phyloP scores from a whole-genome alignment of 2,329 filamentous ascomycete genomes.

The Stagonosporopsis chrysanthemi region DNA sequence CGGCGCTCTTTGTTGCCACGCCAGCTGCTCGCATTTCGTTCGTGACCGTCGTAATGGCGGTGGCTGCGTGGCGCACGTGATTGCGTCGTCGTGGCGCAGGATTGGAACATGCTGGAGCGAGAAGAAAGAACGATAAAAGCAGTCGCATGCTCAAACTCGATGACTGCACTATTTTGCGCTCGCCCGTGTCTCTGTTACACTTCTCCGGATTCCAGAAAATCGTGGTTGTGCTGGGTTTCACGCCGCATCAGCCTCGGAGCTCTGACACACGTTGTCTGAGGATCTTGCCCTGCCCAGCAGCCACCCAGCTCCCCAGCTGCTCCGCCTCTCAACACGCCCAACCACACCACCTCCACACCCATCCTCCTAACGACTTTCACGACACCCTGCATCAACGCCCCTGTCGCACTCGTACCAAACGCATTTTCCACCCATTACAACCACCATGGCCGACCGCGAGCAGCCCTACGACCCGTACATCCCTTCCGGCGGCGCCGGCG shows the following conservation, averaged over 20 bases:
- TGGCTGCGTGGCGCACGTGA: conserved; percentile 22
- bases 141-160: conserved; percentile 1
- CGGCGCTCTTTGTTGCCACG: conserved; percentile 23
- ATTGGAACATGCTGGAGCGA: conserved; percentile 1
- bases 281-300: conserved; percentile 23
- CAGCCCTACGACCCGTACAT: conserved; percentile 89
- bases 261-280: conserved; percentile 39
- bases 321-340: conserved; percentile 31
- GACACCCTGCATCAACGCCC: conserved; percentile 23
- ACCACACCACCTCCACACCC: conserved; percentile 36
- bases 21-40: conserved; percentile 20
- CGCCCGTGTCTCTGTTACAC: conserved; percentile 7
- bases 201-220: conserved; percentile 4
- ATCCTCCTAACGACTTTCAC: conserved; percentile 27
- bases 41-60: conserved; percentile 18
- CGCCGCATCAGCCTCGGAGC: conserved; percentile 40
- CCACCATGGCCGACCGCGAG: conserved; percentile 64
- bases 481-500: conserved; percentile 67
- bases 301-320: conserved; percentile 21
- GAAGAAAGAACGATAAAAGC: conserved; percentile 4
- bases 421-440: conserved; percentile 15
- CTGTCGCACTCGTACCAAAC: conserved; percentile 27
- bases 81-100: conserved; percentile 18
- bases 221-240: conserved; percentile 33
- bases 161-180: background rate